Base-by-base conservation (phyloP, 2,329 filamentous ascomycete species). In the Pseudopyrenochaeta lycopersici region DNA sequence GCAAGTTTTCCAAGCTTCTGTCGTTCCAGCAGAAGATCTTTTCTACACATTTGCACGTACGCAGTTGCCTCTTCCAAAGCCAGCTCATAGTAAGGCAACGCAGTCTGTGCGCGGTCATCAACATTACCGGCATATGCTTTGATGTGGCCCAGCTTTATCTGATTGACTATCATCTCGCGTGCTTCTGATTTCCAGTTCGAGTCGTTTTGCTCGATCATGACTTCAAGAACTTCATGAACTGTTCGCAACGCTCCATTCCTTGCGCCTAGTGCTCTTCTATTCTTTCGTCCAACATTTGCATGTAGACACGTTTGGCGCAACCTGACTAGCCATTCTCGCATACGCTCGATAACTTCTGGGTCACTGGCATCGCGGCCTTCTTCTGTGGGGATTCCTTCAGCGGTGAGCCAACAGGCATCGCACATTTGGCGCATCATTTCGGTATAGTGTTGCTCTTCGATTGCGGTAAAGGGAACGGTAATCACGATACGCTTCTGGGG, bases 201-300 rank as follows among this genome's bases (percentile, higher is more conserved):
- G 52, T 94, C 90, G 38, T 89, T 92, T 67, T 94, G 88, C 49
- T 97, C 92, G 52, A 97, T 89, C 94, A 99, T 97, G 4, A 89
- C 87, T 60, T 92, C 88, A 10, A 99, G 80, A 1, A 98, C 94
- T 73, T 98, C 91, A 15, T 88, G 85, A 1, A 97, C 89, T 0
- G 93, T 96, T 11, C 90, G 84, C 60, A 97, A 81, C 0, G 91
- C 88, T 0, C 85, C 87, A 43, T 82, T 85, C 39, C 84, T 82
- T 17, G 75, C 71, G 1, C 88, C 88, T 5, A 91, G 76, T 0
- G 85, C 83, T 56, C 83, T 84, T 12, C 88, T 82, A 61, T 89
- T 90, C 29, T 84, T 84, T 9, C 82, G 82, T 15, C 90, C 90
- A 36, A 96, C 85, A 70, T 96, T 89, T 0, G 94, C 92, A 74